Percentiles rank a stretch among this genome's conserved stretches.
phyloP scores from a whole-genome alignment of 441 rosid species.

The Cnidoscolus chayamansa region DNA sequence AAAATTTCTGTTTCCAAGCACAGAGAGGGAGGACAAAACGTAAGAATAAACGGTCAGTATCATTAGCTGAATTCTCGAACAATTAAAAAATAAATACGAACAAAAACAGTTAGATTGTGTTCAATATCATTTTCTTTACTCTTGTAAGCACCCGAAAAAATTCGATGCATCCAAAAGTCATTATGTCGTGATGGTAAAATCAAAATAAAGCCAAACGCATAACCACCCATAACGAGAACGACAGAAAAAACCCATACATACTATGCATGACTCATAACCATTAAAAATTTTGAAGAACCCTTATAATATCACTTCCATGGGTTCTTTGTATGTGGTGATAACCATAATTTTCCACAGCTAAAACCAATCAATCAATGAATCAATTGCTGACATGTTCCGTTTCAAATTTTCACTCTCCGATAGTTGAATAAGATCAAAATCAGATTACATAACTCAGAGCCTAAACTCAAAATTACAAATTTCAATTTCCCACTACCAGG shows the following conservation, averaged over 20 bases:
- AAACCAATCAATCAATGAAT: constrained; percentile 9
- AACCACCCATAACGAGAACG: neutral
- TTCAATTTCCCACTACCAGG: neutral
- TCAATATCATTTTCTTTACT: constrained; percentile 2
- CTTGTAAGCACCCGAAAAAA: constrained; percentile 4
- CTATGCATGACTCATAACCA: neutral
- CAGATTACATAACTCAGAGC: neutral
- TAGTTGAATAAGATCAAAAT: neutral
- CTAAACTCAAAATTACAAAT: constrained; percentile 13
- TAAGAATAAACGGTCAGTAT: neutral
- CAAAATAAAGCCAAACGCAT: constrained; percentile 4
- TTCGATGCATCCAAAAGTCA: constrained; percentile 8
- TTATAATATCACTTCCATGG: neutral
- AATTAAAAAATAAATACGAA: neutral
- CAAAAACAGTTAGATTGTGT: neutral
- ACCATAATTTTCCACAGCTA: neutral
- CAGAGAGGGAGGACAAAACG: neutral
- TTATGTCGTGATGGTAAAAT: constrained; percentile 8
- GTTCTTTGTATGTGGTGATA: neutral
- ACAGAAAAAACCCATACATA: neutral
- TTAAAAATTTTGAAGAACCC: neutral
- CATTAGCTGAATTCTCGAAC: neutral
- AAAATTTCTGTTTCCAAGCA: constrained; percentile 14
- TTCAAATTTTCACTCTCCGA: neutral
- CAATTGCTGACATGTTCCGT: neutral